Evolutionary conservation across 306 rosid genomes (phyloP).

Genomic region (Corylus americana): DNA sequence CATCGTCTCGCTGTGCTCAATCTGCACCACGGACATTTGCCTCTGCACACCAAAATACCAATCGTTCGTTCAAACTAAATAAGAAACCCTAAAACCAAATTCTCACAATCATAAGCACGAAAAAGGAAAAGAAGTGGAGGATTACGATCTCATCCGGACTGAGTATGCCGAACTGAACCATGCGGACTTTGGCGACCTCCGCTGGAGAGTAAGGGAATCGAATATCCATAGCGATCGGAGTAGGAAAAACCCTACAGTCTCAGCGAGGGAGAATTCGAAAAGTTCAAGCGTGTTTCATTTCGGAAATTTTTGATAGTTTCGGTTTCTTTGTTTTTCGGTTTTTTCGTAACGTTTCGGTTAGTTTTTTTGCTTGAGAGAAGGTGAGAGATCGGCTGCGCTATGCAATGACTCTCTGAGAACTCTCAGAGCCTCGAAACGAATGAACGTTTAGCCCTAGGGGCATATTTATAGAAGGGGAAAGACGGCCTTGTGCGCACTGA

Average conservation of each 20-base stretch:
- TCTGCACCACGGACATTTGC: constrained; percentile 97
- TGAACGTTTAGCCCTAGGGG: accelerated
- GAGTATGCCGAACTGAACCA: constrained; percentile 93
- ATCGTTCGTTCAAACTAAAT: constrained; percentile 2
- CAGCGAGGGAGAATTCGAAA: constrained; percentile 25
- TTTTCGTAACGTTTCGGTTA: background rate
- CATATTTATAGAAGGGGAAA: constrained; percentile 57
- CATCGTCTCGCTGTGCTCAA: constrained; percentile 91
- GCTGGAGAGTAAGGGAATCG: constrained; percentile 96
- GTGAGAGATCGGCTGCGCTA: constrained; percentile 26
- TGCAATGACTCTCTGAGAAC: constrained; percentile 15
- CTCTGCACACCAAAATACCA: constrained; percentile 57
- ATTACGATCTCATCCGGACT: constrained; percentile 95
- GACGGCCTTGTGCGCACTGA: background rate
- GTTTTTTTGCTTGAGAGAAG: background rate
- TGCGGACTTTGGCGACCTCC: constrained; percentile 89
- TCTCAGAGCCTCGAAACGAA: constrained; percentile 12
- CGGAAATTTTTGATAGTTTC: background rate
- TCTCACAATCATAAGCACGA: background rate
- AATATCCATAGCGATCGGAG: constrained; percentile 76
- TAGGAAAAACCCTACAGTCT: constrained; percentile 30
- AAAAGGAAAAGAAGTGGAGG: background rate
- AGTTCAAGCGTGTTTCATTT: background rate
- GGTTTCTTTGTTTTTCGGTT: background rate
- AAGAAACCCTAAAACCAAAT: background rate